Percentiles rank a stretch among this genome's conserved stretches.
Conservation (phyloP, 257 asterid species). For the Mitragyna speciosa region DNA sequence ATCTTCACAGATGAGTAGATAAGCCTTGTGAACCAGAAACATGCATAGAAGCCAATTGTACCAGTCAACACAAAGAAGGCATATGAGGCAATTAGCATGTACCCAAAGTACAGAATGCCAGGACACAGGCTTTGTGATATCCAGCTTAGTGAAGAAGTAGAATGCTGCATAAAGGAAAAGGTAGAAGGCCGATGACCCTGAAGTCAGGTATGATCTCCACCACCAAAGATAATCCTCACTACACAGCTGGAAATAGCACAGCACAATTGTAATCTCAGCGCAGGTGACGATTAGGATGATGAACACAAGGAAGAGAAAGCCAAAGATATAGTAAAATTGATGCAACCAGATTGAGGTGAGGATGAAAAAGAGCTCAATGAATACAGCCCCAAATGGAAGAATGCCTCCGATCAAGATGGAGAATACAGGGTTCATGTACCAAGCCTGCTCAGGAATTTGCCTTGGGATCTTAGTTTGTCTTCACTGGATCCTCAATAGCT, state of each 20-base stretch:
- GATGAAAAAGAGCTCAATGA: conserved; percentile 85
- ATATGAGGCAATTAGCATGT: conserved; percentile 81
- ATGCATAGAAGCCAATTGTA: conserved; percentile 79
- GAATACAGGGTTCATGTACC: conserved; percentile 85
- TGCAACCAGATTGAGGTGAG: conserved; percentile 90
- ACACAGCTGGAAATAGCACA: conserved; percentile 93
- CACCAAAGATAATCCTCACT: conserved; percentile 95
- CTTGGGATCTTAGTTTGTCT: conserved; percentile 87
- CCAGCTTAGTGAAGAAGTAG: conserved; percentile 87
- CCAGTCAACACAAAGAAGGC: conserved; percentile 90
- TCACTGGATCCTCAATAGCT: conserved; percentile 82
- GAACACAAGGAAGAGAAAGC: conserved; percentile 79
- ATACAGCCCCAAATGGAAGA: conserved; percentile 92
- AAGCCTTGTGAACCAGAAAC: conserved; percentile 91
- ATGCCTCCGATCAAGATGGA: conserved; percentile 84
- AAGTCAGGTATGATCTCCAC: conserved; percentile 89
- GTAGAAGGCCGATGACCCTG: conserved; percentile 81
- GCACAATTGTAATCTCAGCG: conserved; percentile 83
- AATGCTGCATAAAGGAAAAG: conserved; percentile 79
- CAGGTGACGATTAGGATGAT: conserved; percentile 78
- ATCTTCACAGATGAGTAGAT: conserved; percentile 92
- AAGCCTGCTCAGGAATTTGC: conserved; percentile 83
- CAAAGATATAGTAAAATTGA: conserved; percentile 87
- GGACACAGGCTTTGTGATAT: conserved; percentile 86
- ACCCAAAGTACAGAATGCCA: conserved; percentile 75